Conservation (phyloP, 768 basidiomycete genomes). For the Russula sp. region DNA sequence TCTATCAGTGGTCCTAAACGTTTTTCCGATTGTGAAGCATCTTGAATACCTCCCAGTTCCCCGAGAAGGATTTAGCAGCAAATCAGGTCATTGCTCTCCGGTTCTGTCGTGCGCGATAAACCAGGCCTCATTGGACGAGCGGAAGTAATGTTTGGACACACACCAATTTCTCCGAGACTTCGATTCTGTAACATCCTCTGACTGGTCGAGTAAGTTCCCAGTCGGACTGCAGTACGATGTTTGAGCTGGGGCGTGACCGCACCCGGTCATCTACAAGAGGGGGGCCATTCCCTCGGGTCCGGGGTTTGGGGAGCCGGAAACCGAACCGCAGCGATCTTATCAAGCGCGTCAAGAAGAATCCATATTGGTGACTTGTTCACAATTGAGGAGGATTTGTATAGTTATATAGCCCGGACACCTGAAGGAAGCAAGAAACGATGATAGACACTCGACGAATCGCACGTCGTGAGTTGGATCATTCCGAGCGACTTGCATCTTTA, state of each 20-base stretch:
- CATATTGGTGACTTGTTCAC: neutral
- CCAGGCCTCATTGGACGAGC: too few species aligned
- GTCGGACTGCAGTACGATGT: neutral
- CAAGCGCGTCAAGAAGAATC: neutral
- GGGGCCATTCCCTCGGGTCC: neutral
- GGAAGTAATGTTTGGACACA: too few species aligned
- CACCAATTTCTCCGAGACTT: too few species aligned
- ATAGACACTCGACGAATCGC: neutral
- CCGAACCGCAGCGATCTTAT: neutral
- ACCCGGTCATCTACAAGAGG: neutral
- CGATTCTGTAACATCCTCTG: too few species aligned
- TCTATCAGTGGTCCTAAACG: neutral
- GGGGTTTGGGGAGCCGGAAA: neutral
- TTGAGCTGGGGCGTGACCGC: neutral
- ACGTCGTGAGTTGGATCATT: neutral
- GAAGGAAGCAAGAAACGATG: neutral
- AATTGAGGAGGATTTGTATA: neutral
- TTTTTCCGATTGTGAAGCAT: neutral
- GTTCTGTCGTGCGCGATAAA: too few species aligned
- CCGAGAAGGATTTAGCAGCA: neutral
- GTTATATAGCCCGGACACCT: neutral
- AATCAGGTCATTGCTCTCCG: too few species aligned
- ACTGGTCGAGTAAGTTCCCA: neutral
- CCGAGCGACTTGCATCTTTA: neutral
- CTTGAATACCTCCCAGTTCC: neutral